phyloP scores from a whole-genome alignment of 129 eudicot species.

The Ambrosia trifida region DNA sequence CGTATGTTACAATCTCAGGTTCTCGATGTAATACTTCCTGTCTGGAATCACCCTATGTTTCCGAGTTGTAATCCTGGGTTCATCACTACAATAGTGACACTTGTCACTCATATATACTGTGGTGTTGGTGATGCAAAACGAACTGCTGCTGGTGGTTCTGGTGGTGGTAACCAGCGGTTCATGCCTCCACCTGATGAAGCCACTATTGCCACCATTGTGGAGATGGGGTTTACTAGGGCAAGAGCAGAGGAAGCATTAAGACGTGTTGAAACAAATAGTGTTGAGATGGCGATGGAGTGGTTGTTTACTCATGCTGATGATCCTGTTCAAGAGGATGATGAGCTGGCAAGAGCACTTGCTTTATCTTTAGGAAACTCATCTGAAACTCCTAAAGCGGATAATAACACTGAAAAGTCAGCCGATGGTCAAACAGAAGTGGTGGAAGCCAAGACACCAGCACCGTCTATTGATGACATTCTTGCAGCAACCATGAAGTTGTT shows the following conservation, averaged over 20 bases:
- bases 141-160: slow-evolving; percentile 58
- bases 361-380: slow-evolving; percentile 88
- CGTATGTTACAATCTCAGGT: slow-evolving; percentile 97
- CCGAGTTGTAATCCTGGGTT: slow-evolving; percentile 69
- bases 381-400: slow-evolving; percentile 71
- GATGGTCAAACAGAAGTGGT: slow-evolving; percentile 65
- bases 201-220: slow-evolving; percentile 88
- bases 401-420: slow-evolving; percentile 48
- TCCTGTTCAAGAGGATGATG: slow-evolving; percentile 96
- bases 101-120: slow-evolving; percentile 73
- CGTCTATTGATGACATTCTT: slow-evolving; percentile 89
- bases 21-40: slow-evolving; percentile 90
- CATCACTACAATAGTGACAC: slow-evolving; percentile 63
- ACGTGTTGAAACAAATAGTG: slow-evolving; percentile 90
- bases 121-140: slow-evolving; percentile 85
- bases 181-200: slow-evolving; percentile 95
- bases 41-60: slow-evolving; percentile 92
- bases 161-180: slow-evolving; percentile 62
- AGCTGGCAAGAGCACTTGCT: slow-evolving; percentile 92
- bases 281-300: slow-evolving; percentile 99
- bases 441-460: slow-evolving; percentile 63
- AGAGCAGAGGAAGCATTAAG: slow-evolving; percentile 98
- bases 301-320: slow-evolving; percentile 88
- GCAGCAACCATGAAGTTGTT: slow-evolving; percentile 82
- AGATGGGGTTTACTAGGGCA: slow-evolving; percentile 96